Base-by-base conservation (phyloP, 495 filamentous ascomycete genomes). In the Penicillium nucicola region DNA sequence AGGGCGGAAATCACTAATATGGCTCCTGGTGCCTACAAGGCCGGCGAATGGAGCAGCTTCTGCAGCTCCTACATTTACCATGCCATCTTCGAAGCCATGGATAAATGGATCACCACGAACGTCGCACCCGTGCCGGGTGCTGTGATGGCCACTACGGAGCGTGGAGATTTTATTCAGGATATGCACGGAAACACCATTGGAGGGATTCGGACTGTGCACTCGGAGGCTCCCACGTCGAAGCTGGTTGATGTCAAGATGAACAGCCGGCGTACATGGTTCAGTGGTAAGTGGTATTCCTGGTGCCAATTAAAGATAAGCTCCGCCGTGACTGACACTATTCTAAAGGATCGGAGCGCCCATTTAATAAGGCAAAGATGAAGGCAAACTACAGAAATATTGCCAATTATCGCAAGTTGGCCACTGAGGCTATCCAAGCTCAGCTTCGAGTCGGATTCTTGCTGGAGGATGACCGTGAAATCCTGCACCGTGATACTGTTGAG, bases 401-500 rank as follows among this genome's bases (percentile, higher is more conserved):
- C 1, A 37, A 44, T 14, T 52, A 39, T 32, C 49, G 41, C 22
- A 22, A 14, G 4, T 41, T 34, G 39, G 41, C 49, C 7, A 41
- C 32, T 17, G 34, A 20, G 7, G 52, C 52, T 10, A 31, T 55
- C 4, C 7, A 22, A 9, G 10, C 20, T 9, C 52, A 55, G 14
- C n/a, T 55, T 6, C 11, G 43, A 10, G 23, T 17, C 0, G 46
- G 52, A 4, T 50, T 55, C 15, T 33, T 55, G 22, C n/a, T 55
- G 30, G 30, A 38, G 7, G 52, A 22, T 19, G 52, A 55, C 13
- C 46, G 38, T 5, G 39, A 55, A 13, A 4, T 38, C 17, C n/a
- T 55, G 30, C 46, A 47, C 22, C 52, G 52, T 9, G 52, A 55
- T 22, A 51, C 52, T 1, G 17, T 50, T 33, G 52, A 55, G 39